Evolutionary conservation across 164 flowering plant species (phyloP).

Genomic region (Protea cynaroides): DNA sequence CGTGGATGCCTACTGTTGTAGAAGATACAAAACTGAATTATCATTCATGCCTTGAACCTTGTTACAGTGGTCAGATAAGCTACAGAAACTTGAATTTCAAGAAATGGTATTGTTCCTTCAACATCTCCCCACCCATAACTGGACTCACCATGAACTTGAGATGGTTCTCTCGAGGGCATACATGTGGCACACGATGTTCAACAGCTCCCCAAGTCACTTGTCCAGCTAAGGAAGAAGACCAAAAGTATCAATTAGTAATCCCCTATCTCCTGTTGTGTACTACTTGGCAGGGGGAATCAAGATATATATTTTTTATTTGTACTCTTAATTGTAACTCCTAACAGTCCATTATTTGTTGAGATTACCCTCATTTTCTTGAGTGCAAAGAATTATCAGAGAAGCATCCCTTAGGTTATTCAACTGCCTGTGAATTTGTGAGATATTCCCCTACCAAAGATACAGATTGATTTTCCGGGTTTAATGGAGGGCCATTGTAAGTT

Average conservation of each 20-base stretch:
- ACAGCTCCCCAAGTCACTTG: constrained; percentile 84
- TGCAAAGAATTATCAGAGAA: too few relatives aligned
- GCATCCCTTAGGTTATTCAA: too few relatives aligned
- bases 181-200: constrained; percentile 98
- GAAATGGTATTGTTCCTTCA: constrained; percentile 98
- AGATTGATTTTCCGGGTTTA: too few relatives aligned
- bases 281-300: neutral
- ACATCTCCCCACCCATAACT: constrained; percentile 82
- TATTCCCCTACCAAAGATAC: too few relatives aligned
- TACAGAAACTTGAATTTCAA: constrained; percentile 91
- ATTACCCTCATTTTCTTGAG: too few relatives aligned
- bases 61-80: constrained; percentile 88
- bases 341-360: too few relatives aligned
- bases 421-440: too few relatives aligned
- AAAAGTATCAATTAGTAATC: neutral
- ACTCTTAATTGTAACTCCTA: constrained; percentile 16
- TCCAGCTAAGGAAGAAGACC: constrained; percentile 31
- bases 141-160: constrained; percentile 84
- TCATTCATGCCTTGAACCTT: neutral
- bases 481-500: too few relatives aligned
- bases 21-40: too few relatives aligned
- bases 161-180: constrained; percentile 93
- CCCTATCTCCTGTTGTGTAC: constrained; percentile 1
- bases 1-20: too few relatives aligned
- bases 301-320: constrained; percentile 9